Evolutionary conservation across 169 alveolate genomes (phyloP), one percentile per base, ranked within the genome.

Genomic region (Amoebophrya sp.): DNA sequence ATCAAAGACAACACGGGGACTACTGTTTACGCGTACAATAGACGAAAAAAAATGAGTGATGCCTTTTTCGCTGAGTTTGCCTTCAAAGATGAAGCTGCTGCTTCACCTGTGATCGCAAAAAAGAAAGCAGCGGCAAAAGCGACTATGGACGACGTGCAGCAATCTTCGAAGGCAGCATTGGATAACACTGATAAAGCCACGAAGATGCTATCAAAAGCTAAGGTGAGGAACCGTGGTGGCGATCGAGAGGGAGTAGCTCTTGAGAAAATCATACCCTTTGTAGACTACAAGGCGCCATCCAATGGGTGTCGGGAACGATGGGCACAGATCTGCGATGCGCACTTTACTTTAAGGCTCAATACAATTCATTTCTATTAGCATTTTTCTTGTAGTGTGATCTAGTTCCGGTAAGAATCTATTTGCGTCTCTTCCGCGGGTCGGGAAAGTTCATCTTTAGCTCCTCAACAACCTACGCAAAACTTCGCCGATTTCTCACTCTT

Each of bases 271-370:
- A n/a, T n/a, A n/a, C 83, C 83, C n/a, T 65, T 65, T 65, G 83
- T 65, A 18, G n/a, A 65, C 83, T 26, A 29, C 36, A 65, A 65
- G 33, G 33, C 2, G 83, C 36, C 33, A 10, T 0, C 18, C 39
- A 65, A 65, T 36, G 83, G 83, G 83, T 65, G 18, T 18, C 83
- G 83, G 38, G 83, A 65, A 36, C 83, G 83, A 10, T 65, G 83
- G 83, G 38, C 39, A 26, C 0, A 10, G 33, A 18, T 65, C 2
- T 65, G 36, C 83, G 36, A 1, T 6, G 33, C 3, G 36, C 83
- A 65, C 33, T 65, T 65, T 26, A n/a, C n/a, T n/a, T n/a, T n/a
- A n/a, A n/a, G n/a, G n/a, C n/a, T n/a, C n/a, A n/a, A n/a, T n/a
- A n/a, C n/a, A n/a, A n/a, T n/a, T n/a, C n/a, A n/a, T n/a, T n/a